Conservation (phyloP, 192 early-diverging fungal genomes). For the Coemansia sp. region DNA sequence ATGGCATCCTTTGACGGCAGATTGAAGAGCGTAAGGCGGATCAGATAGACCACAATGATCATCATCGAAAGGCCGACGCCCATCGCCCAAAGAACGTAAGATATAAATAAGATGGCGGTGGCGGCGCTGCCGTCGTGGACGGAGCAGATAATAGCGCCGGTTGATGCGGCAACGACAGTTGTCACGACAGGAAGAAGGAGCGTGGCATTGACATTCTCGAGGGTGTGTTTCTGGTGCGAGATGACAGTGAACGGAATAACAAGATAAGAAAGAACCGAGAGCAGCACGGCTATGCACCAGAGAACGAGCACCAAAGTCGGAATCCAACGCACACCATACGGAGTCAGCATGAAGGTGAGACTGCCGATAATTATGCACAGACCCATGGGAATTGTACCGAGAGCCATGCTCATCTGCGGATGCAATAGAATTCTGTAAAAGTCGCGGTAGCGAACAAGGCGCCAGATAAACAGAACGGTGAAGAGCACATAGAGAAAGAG, state of each 20-base stretch:
- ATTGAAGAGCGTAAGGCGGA: constrained; percentile 47
- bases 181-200: constrained; percentile 57
- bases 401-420: constrained; percentile 50
- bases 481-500: constrained; percentile 38
- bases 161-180: constrained; percentile 49
- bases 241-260: constrained; percentile 45
- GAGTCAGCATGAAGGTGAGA: constrained; percentile 22
- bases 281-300: constrained; percentile 46
- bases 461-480: constrained; percentile 22
- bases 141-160: constrained; percentile 41
- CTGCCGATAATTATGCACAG: constrained; percentile 47
- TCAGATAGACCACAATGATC: constrained; percentile 52
- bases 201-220: constrained; percentile 49
- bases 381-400: constrained; percentile 58
- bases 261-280: constrained; percentile 40
- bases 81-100: constrained; percentile 55
- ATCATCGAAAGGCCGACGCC: constrained; percentile 49
- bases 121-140: constrained; percentile 15
- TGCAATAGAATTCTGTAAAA: constrained; percentile 51
- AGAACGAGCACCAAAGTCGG: constrained; percentile 42
- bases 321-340: constrained; percentile 31
- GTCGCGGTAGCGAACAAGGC: constrained; percentile 46
- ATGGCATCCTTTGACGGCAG: constrained; percentile 58
- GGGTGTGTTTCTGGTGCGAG: constrained; percentile 44
- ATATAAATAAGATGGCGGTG: constrained; percentile 31